A percentile compares a stretch with the other conserved stretches of the same genome.
phyloP scores from a whole-genome alignment of 257 asterid species.

The Salvia hispanica region DNA sequence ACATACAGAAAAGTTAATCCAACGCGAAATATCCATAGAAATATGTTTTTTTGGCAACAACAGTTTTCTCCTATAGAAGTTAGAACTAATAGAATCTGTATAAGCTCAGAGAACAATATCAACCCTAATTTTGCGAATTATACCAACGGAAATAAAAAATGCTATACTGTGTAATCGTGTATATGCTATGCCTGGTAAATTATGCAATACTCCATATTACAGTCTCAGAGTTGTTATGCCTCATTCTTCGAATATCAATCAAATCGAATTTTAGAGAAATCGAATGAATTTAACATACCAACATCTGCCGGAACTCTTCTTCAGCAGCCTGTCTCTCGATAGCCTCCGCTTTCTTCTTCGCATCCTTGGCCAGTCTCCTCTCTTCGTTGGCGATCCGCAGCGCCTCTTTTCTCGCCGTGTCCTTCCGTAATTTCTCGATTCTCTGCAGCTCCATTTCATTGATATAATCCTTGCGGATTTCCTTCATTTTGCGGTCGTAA shows the following conservation, averaged over 20 bases:
- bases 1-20: background rate
- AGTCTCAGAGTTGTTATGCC: background rate
- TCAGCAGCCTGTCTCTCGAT: slow-evolving; percentile 64
- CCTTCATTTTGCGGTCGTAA: slow-evolving; percentile 59
- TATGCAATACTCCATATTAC: background rate
- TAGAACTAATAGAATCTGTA: background rate
- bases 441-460: slow-evolving; percentile 74
- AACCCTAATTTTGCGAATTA: background rate
- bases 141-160: background rate
- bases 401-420: slow-evolving; percentile 70
- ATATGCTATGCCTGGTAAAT: background rate
- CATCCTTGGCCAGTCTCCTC: slow-evolving; percentile 68
- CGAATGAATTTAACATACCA: slow-evolving; percentile 47
- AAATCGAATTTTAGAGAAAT: background rate
- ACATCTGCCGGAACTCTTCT: slow-evolving; percentile 60
- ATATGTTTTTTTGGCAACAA: background rate
- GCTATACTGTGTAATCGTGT: background rate
- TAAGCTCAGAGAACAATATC: background rate
- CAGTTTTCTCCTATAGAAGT: background rate
- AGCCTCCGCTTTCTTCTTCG: slow-evolving; percentile 76
- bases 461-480: slow-evolving; percentile 60
- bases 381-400: slow-evolving; percentile 72
- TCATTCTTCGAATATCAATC: background rate
- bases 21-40: too few relatives aligned
- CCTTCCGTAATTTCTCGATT: slow-evolving; percentile 66